These are phyloP conservation scores for Magnolia kwangsiensis DNA, from an alignment of 164 flowering plant species.

Conservation along the genomic window DNA sequence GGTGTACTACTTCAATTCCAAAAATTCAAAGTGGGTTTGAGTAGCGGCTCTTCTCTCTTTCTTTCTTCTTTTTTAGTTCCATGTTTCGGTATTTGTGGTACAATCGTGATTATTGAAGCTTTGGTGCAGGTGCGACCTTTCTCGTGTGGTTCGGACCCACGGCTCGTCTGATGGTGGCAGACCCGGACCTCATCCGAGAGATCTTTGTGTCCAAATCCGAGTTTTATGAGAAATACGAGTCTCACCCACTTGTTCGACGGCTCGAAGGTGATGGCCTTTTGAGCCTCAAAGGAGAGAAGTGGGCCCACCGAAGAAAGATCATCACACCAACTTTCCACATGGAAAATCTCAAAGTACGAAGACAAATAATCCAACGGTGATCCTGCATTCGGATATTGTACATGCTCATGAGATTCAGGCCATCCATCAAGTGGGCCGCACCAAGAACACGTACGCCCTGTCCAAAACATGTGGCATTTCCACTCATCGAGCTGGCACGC, in stretches of 20 bases:
- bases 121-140: conserved; percentile 71
- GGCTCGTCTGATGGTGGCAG: conserved; percentile 73
- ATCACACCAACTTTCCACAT: conserved; percentile 84
- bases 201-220: conserved; percentile 73
- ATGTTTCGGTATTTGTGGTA: neutral
- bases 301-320: conserved; percentile 96
- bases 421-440: neutral
- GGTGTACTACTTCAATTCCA: neutral
- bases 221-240: conserved; percentile 78
- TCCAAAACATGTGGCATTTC: no score
- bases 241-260: conserved; percentile 81
- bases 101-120: neutral
- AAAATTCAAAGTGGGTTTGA: no score
- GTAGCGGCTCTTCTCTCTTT: neutral
- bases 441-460: neutral
- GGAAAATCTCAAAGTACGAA: conserved; percentile 90
- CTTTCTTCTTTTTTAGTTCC: neutral
- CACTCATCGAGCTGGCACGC: no score
- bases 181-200: conserved; percentile 87
- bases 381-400: no score
- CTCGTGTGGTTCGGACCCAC: conserved; percentile 98
- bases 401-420: neutral
- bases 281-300: conserved; percentile 92
- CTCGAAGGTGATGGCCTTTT: conserved; percentile 95
- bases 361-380: no score